Percentiles rank a stretch among this genome's conserved stretches.
These are phyloP conservation scores for Ophiocordyceps robertsii DNA, from an alignment of 2,329 filamentous ascomycete species.

Conservation along the genomic window DNA sequence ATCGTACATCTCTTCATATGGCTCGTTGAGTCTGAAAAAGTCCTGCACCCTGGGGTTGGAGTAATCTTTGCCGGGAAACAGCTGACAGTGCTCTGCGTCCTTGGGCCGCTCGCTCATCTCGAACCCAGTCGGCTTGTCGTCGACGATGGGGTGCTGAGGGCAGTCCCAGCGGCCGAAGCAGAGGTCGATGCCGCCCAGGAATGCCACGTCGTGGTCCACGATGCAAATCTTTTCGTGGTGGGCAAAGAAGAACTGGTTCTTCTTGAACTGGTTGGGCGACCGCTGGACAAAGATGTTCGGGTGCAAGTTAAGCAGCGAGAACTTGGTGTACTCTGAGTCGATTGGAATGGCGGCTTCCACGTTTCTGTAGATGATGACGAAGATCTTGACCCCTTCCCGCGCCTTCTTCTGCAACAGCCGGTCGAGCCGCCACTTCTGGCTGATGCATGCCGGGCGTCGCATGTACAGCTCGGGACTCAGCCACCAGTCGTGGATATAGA, in stretches of 20 bases:
- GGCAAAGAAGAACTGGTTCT: slow-evolving; percentile 99
- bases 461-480: slow-evolving; percentile 92
- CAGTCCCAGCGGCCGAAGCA: slow-evolving; percentile 98
- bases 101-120: slow-evolving; percentile 62
- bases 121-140: slow-evolving; percentile 92
- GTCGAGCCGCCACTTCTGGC: slow-evolving; percentile 95
- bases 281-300: slow-evolving; percentile 93
- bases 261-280: slow-evolving; percentile 94
- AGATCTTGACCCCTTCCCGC: slow-evolving; percentile 89
- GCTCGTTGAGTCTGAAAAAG: slow-evolving; percentile 84
- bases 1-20: slow-evolving; percentile 98
- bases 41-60: slow-evolving; percentile 93
- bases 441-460: slow-evolving; percentile 85
- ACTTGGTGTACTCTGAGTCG: slow-evolving; percentile 96
- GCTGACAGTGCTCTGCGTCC: slow-evolving; percentile 86
- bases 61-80: slow-evolving; percentile 97
- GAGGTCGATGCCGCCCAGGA: slow-evolving; percentile 88
- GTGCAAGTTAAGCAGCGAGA: slow-evolving; percentile 85
- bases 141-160: slow-evolving; percentile 77
- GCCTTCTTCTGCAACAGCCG: slow-evolving; percentile 87
- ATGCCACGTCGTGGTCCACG: slow-evolving; percentile 90
- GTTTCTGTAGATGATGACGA: slow-evolving; percentile 95
- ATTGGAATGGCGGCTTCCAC: slow-evolving; percentile 96
- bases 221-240: slow-evolving; percentile 98
- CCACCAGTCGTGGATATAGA: slow-evolving; percentile 99